Evolutionary conservation across 768 basidiomycete species (phyloP), one percentile per base, ranked within the genome.

Genomic region (Pleurotus sapidus): DNA sequence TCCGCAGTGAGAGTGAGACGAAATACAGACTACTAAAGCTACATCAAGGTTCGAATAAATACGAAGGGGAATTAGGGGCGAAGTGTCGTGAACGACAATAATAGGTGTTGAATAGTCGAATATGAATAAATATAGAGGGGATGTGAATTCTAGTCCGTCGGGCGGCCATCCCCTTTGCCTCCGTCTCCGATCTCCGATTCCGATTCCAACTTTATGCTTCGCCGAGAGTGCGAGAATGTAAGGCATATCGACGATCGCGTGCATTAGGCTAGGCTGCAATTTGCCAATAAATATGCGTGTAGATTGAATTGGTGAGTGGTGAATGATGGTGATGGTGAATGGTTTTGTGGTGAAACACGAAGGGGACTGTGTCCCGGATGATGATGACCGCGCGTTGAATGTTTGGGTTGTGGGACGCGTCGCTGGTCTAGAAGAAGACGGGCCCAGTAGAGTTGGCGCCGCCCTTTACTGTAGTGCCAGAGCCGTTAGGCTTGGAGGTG

Each of bases 391-490:
- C 34, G 14, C 55, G 54, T 58, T 63, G 61, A 59, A 59, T 54
- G 39, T 43, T 55, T 49, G 61, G 54, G 51, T 56, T 60, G 49
- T 58, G 55, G 57, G 51, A n/a, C 42, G 63, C 57, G 37, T 27
- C n/a, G 43, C 23, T 55, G 51, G 62, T 71, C 75, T 68, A 87
- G 74, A 87, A 87, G 73, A 87, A 85, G 37, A 83, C 78, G 48
- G 85, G 75, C 45, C 79, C 84, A 25, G 73, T 77, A 15, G 75
- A 68, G 40, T 78, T 74, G 45, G 84, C 84, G 46, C 75, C 75
- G 14, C 77, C 77, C 56, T 77, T 77, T 56, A 86, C 77, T 11
- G 76, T 74, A 20, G 73, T 73, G 53, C 72, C 67, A 40, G 75
- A 72, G 45, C 38, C 25, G 58, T 69, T 71, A 57, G 71, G 67